Evolutionary conservation across 768 basidiomycete genomes (phyloP).

Genomic region (Mycena latifolia): DNA sequence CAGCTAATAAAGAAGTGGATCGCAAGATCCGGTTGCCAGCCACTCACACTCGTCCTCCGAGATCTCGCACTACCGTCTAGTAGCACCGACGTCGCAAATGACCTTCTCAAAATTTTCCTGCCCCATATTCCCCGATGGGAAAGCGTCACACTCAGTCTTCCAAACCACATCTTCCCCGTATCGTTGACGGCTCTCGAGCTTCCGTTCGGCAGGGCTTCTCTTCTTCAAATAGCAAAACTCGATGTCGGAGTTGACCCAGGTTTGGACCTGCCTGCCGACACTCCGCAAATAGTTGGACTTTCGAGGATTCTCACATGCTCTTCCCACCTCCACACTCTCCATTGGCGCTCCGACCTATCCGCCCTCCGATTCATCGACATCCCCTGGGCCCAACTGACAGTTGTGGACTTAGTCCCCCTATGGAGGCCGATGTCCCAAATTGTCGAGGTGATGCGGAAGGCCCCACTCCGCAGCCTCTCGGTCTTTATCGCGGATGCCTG

Average conservation of each 20-base stretch:
- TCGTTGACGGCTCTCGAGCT: slow-evolving; percentile 1
- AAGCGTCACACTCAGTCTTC: slow-evolving; percentile 26
- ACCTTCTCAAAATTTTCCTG: slow-evolving; percentile 17
- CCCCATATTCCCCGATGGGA: slow-evolving; percentile 25
- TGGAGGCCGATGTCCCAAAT: slow-evolving; percentile 27
- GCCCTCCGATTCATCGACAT: slow-evolving; percentile 13
- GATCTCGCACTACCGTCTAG: not conserved
- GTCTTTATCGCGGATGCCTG: not conserved
- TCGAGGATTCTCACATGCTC: slow-evolving; percentile 19
- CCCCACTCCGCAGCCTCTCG: slow-evolving; percentile 28
- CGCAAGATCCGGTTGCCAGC: slow-evolving; percentile 22
- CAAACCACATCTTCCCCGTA: slow-evolving; percentile 14
- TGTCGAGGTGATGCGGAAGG: slow-evolving; percentile 15
- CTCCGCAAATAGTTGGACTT: slow-evolving; percentile 15
- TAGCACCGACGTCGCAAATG: slow-evolving; percentile 1
- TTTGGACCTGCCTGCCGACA: not conserved
- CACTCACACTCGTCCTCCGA: slow-evolving; percentile 20
- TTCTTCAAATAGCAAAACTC: slow-evolving; percentile 22
- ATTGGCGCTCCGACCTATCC: slow-evolving; percentile 16
- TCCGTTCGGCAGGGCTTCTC: slow-evolving; percentile 1
- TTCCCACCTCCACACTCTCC: slow-evolving; percentile 22
- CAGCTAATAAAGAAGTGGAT: slow-evolving; percentile 24
- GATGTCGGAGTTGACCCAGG: slow-evolving; percentile 15
- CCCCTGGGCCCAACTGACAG: slow-evolving; percentile 20
- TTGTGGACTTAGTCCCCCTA: slow-evolving; percentile 24